phyloP scores from a whole-genome alignment of 352 stramenopile genomes.

The Globisporangium splendens region DNA sequence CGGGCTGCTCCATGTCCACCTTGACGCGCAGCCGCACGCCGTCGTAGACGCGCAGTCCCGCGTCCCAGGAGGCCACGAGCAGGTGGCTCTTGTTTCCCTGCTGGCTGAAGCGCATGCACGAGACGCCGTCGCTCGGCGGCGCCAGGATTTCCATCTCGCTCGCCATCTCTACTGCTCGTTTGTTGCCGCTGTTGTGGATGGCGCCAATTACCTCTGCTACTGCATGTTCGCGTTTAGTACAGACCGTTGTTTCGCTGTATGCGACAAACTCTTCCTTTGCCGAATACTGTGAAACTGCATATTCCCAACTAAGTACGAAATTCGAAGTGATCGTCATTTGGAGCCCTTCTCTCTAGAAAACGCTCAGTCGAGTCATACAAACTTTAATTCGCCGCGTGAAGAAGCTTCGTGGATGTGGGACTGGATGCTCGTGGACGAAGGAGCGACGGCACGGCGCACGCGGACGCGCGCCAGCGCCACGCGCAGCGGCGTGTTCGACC shows the following conservation, averaged over 20 bases:
- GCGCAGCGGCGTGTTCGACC: conserved; percentile 37
- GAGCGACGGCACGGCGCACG: not conserved
- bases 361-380: not conserved
- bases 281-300: not conserved
- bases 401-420: not conserved
- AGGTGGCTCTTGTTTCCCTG: conserved; percentile 45
- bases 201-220: too few species aligned
- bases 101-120: conserved; percentile 71
- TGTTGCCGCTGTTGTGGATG: not conserved
- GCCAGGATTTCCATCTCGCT: conserved; percentile 54
- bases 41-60: conserved; percentile 64
- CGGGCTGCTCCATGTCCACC: conserved; percentile 65
- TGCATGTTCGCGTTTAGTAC: not conserved
- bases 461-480: conserved; percentile 2
- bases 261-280: not conserved
- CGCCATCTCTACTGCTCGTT: conserved; percentile 13
- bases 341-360: too few species aligned
- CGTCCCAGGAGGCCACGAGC: conserved; percentile 80
- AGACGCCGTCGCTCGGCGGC: conserved; percentile 82
- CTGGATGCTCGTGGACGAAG: conserved; percentile 1
- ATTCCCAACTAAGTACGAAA: not conserved
- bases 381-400: not conserved
- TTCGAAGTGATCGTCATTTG: too few species aligned
- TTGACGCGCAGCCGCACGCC: conserved; percentile 42
- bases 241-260: not conserved